Conservation (phyloP, 306 rosid species). For the Notholithocarpus densiflorus region DNA sequence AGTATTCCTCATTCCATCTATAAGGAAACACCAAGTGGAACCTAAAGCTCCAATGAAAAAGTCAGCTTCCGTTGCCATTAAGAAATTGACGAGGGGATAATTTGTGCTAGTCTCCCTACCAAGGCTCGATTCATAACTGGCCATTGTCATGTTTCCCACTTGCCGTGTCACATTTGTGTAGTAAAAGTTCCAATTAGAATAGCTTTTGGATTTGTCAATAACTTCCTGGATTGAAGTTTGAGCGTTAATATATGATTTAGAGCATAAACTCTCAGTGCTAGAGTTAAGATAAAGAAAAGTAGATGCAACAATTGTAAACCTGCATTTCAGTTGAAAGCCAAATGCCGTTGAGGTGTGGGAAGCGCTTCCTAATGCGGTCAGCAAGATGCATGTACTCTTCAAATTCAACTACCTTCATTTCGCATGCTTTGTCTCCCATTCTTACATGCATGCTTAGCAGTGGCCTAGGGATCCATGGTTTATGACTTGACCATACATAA, state of each 20-base stretch:
- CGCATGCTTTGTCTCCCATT: slow-evolving; percentile 91
- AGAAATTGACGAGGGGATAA: slow-evolving; percentile 84
- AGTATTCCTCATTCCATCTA: slow-evolving; percentile 96
- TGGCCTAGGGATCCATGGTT: slow-evolving; percentile 87
- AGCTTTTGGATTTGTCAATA: slow-evolving; percentile 50
- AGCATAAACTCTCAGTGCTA: neutral
- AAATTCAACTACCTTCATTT: slow-evolving; percentile 80
- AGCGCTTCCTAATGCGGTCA: slow-evolving; percentile 51
- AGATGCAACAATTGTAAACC: slow-evolving; percentile 28
- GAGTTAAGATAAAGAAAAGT: neutral
- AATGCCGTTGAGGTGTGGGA: slow-evolving; percentile 60
- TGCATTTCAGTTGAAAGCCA: slow-evolving; percentile 93
- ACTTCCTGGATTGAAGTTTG: slow-evolving; percentile 52
- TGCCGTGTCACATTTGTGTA: slow-evolving; percentile 64
- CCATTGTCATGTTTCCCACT: slow-evolving; percentile 61
- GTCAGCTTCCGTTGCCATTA: slow-evolving; percentile 90
- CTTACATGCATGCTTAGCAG: slow-evolving; percentile 84
- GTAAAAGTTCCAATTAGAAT: slow-evolving; percentile 63
- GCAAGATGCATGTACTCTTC: slow-evolving; percentile 77
- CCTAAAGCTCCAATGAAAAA: slow-evolving; percentile 88
- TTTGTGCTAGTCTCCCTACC: slow-evolving; percentile 85
- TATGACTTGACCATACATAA: slow-evolving; percentile 85
- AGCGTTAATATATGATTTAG: neutral
- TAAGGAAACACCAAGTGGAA: slow-evolving; percentile 86
- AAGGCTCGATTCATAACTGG: slow-evolving; percentile 61